These are phyloP conservation scores for Tetrahymena elliotti DNA, from an alignment of 73 alveolate species.

Conservation along the genomic window DNA sequence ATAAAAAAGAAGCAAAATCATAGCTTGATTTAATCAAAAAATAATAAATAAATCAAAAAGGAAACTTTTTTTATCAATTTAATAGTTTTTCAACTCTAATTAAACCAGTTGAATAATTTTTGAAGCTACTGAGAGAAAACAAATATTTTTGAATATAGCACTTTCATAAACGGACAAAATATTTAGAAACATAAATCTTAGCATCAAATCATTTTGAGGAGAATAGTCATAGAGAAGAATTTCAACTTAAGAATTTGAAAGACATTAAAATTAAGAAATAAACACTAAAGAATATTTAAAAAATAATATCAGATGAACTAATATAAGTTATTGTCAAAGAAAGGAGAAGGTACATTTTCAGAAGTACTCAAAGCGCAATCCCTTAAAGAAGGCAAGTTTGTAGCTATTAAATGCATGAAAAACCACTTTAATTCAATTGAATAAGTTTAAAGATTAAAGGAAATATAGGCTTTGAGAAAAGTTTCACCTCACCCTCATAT, in stretches of 20 bases:
- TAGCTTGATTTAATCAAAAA: neutral
- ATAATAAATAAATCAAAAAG: neutral
- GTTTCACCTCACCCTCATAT: constrained; percentile 95
- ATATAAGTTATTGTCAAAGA: constrained; percentile 61
- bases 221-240: neutral
- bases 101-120: neutral
- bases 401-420: constrained; percentile 94
- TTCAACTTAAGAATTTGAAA: neutral
- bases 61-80: neutral
- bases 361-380: constrained; percentile 95
- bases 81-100: neutral
- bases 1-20: neutral
- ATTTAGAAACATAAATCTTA: no score
- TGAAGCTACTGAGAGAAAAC: neutral
- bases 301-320: neutral
- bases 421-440: constrained; percentile 72
- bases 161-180: neutral
- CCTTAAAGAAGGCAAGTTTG: constrained; percentile 79
- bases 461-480: constrained; percentile 86
- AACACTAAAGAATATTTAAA: neutral
- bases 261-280: neutral
- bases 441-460: constrained; percentile 52
- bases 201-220: neutral
- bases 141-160: no score
- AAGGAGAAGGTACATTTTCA: constrained; percentile 97